Base-by-base conservation (phyloP, 805 yeast species). In the Lipomyces yamanashiensis region DNA sequence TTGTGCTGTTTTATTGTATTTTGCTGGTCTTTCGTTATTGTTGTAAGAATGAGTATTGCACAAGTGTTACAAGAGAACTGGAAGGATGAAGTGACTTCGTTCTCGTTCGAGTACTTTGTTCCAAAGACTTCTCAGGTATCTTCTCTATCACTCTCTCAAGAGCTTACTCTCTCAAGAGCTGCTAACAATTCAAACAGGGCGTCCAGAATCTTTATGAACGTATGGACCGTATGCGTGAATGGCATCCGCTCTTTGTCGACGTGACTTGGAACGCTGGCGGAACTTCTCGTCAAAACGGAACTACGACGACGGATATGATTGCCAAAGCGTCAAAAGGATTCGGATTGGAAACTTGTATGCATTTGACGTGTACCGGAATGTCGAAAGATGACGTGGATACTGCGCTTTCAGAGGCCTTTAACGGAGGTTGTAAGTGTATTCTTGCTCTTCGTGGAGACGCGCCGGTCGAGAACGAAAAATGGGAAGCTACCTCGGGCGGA, bases 181-280 rank as follows among this genome's bases (percentile, higher is more conserved):
- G 49, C 55, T 60, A 23, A 54, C 23, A 7, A 8, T 6, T 0
- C 43, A 23, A 8, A 10, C 98, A 95, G 76, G 99, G 99, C 74
- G 95, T 93, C 28, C 97, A 92, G 75, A 95, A 95, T 75, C 81
- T 95, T 63, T 93, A 92, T 78, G 98, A 95, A 76, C 83, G 99
- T 74, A 93, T 95, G 92, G 98, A 95, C 74, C 85, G 97, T 75
- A 95, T 95, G 99, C 91, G 90, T 76, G 90, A 89, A 68, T 81
- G 91, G 71, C 87, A 87, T 67, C 99, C 99, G 1, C 85, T 89
- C 68, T 95, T 95, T 76, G 87, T 95, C 63, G 99, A 95, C 74
- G 89, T 95, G 67, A 95, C 99, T 0, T 95, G 99, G 99, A 93
- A 93, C 73, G 99, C 99, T 2, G 99, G 99, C 47, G 98, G 98